Percentiles rank a stretch among this genome's conserved stretches.
These are phyloP conservation scores for Eleusine coracana DNA, from an alignment of 176 grass and related monocot genomes.

Conservation along the genomic window DNA sequence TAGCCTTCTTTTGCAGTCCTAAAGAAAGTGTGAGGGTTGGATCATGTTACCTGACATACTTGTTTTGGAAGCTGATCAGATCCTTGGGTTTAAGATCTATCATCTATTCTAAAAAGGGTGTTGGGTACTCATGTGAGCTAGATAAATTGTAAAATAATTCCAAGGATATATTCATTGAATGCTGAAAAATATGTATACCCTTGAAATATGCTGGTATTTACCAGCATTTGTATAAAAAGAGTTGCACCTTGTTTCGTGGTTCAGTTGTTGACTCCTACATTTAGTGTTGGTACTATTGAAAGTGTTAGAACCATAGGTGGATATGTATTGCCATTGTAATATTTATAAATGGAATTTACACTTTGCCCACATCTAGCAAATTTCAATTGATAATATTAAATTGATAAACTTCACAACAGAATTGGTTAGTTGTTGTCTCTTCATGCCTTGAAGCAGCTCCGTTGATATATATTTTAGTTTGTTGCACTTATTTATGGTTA, in stretches of 20 bases:
- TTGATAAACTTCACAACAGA: neutral
- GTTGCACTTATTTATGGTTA: neutral
- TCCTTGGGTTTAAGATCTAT: neutral
- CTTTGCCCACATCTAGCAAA: neutral
- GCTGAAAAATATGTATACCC: neutral
- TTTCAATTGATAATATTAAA: conserved; percentile 1
- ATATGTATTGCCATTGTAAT: neutral
- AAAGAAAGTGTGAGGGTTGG: neutral
- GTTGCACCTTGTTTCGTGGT: neutral
- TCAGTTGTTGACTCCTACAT: neutral
- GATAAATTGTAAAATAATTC: conserved; percentile 15
- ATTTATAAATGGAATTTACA: neutral
- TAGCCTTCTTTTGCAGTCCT: neutral
- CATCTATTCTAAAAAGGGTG: neutral
- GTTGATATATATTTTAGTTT: neutral
- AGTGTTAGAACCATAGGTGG: neutral
- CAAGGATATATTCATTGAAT: neutral
- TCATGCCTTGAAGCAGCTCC: neutral
- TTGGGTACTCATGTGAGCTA: neutral
- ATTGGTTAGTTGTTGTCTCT: neutral
- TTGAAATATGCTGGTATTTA: conserved; percentile 16
- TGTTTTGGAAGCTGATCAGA: neutral
- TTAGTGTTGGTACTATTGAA: conserved; percentile 11
- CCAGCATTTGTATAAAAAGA: conserved; percentile 21
- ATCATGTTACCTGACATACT: neutral